Base-by-base conservation (phyloP, 2,329 filamentous ascomycete genomes). In the Colletotrichum abscissum region DNA sequence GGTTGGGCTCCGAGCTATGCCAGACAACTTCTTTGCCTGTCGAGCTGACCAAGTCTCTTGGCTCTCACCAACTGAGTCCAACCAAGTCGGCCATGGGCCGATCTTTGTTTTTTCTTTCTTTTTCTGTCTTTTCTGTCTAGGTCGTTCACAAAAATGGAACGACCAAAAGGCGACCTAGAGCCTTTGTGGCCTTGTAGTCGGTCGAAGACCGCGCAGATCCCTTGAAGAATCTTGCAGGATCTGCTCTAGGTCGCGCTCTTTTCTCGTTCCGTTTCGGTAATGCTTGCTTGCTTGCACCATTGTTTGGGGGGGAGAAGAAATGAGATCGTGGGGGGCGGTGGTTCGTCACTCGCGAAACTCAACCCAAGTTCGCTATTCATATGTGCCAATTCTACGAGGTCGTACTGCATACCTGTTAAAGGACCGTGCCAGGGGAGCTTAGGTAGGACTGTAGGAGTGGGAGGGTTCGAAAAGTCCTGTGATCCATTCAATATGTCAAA, bases 31-130 rank as follows among this genome's bases (percentile, higher is more conserved):
- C 19, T 46, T 16, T n/a, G 62, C 26, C 24, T 46, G 60, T 35
- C 67, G 35, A 62, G 49, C 54, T 70, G 71, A 71, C 60, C 67
- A 38, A 65, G 60, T 56, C 30, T 22, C 30, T 42, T 42, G 52
- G 16, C 55, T 42, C 11, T 22, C 22, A 24, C 52, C 52, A 49
- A 63, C 28, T 54, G 7, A 22, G 28, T 8, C 52, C 24, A 49
- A 63, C 28, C 26, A 7, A 16, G 28, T 22, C 49, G 35, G 19
- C 49, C n/a, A 54, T 65, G 33, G 6, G 11, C 11, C 35, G 12
- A 64, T 22, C 12, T 5, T 12, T 54, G 9, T 28, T n/a, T 26
- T 28, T 7, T 11, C 8, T n/a, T 49, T n/a, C 30, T 6, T 4
- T 12, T 30, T 14, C n/a, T 8, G 5, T 22, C 33, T 22, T 4